Conservation (phyloP, 83 land plant species). For the Isoetes engelmannii region DNA sequence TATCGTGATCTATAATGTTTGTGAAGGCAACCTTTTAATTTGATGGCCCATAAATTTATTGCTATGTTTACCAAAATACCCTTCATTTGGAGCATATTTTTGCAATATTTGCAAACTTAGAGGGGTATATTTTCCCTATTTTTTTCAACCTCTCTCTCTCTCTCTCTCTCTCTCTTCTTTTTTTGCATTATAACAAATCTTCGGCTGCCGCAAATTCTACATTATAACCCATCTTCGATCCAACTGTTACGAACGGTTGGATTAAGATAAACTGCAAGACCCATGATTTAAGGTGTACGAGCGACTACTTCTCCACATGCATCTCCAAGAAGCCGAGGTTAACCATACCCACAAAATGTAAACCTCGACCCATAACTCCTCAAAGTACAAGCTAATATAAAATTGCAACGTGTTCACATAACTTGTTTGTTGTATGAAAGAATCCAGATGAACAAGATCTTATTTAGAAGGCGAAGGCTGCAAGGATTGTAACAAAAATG, state of each 20-base stretch:
- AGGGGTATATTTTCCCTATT: background rate
- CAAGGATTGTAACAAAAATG: no score
- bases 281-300: background rate
- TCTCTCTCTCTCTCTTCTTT: conserved; percentile 4
- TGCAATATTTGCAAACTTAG: background rate
- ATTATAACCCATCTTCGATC: background rate
- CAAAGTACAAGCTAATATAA: conserved; percentile 16
- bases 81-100: no score
- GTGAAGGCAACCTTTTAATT: no score
- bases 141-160: conserved; percentile 8
- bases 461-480: no score
- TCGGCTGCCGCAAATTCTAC: background rate
- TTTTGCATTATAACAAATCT: background rate
- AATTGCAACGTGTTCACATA: conserved; percentile 47
- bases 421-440: no score
- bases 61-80: no score
- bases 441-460: no score
- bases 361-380: background rate
- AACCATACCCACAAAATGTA: background rate
- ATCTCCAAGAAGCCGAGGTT: no score
- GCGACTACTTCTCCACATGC: background rate
- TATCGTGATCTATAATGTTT: no score
- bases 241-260: background rate
- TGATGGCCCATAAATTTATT: no score
- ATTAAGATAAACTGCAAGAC: no score